Base-by-base conservation (phyloP, 768 basidiomycete genomes). In the Tulasnella sp. region DNA sequence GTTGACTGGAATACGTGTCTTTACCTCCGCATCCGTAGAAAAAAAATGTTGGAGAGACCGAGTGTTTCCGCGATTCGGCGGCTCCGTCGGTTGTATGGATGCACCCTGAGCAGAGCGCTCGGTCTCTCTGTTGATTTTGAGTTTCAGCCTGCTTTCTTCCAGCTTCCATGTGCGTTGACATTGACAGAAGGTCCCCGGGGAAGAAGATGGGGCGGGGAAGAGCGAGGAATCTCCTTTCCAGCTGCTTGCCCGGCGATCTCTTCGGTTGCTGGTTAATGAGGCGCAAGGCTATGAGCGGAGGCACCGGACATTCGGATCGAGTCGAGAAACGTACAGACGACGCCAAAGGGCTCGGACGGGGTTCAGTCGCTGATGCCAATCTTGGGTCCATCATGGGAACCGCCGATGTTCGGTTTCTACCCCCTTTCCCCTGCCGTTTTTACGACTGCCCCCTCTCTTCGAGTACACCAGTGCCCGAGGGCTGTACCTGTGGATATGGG, bases 101-200 rank as follows among this genome's bases (percentile, higher is more conserved):
- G 34, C 31, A 69, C 64, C 64, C 64, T 69, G 28, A 69, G 28
- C 64, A 37, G 64, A 18, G 31, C 64, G 31, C 64, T 22, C 64
- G 64, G 64, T 69, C 64, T 69, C 64, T 69, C 64, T 69, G 34
- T 28, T 69, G 34, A 69, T 69, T 69, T 69, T 69, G 64, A 69
- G 64, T 69, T 69, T 69, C 64, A 69, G 64, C 24, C 64, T 69
- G 64, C 28, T 69, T 31, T 18, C 64, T 69, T 69, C 60, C 60
- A 64, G n/a, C 60, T 64, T 64, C 64, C 64, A 31, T 69, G 64
- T 69, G 64, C 34, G 11, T 69, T 69, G 64, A 69, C 64, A 69
- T 69, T 69, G 64, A 69, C 64, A 69, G 64, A 69, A 69, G 64
- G 64, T 69, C 64, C 64, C 34, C 64, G 64, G 64, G 64, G 64